Evolutionary conservation across 106 monocot genomes (phyloP).

Genomic region (Iris macrosiphon): DNA sequence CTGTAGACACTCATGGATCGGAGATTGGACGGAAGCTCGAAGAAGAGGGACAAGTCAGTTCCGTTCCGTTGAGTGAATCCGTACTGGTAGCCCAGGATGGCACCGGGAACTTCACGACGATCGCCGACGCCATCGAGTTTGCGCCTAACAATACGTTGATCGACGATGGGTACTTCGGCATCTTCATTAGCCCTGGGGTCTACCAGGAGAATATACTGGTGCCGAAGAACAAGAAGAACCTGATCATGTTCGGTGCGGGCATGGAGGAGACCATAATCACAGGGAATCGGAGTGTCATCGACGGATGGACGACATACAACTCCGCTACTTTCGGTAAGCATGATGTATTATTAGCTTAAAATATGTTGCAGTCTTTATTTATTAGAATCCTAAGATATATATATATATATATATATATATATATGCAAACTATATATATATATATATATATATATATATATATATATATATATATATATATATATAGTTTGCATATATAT

Average conservation of each 20-base stretch:
- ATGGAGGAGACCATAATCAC: neutral
- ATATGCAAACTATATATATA: too few relatives aligned
- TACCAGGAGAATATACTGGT: slow-evolving; percentile 5
- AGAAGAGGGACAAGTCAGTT: too few relatives aligned
- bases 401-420: too few relatives aligned
- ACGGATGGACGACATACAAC: neutral
- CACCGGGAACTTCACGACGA: slow-evolving; percentile 15
- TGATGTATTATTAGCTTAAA: neutral
- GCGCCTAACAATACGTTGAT: slow-evolving; percentile 1
- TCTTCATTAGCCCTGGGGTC: neutral
- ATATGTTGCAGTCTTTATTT: neutral
- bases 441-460: too few relatives aligned
- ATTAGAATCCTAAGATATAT: too few relatives aligned
- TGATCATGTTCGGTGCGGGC: neutral
- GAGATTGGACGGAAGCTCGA: neutral
- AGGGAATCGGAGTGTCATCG: neutral
- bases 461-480: too few relatives aligned
- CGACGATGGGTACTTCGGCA: neutral
- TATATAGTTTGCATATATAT: too few relatives aligned
- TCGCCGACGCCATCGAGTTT: slow-evolving; percentile 5
- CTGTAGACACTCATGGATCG: too few relatives aligned
- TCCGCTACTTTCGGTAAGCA: slow-evolving; percentile 6
- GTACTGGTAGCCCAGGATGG: slow-evolving; percentile 20
- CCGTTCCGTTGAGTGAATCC: too few relatives aligned
- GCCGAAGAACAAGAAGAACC: neutral